Evolutionary conservation across 352 stramenopile species (phyloP).

Genomic region (Elongisporangium undulatum): DNA sequence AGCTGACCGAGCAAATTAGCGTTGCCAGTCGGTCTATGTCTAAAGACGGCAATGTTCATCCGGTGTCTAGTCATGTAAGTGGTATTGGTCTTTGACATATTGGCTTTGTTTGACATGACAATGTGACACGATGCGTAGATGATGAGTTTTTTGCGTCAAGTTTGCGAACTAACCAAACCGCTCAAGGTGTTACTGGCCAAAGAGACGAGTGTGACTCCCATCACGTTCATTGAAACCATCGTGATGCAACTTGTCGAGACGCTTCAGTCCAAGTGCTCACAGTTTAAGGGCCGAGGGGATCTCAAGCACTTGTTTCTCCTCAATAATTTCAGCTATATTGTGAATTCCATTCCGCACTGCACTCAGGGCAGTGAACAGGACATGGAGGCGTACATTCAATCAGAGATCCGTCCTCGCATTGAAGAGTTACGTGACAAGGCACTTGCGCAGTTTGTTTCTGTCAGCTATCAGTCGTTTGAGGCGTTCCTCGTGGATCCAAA

Average conservation of each 20-base stretch:
- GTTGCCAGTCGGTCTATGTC: slow-evolving; percentile 43
- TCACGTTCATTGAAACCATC: slow-evolving; percentile 56
- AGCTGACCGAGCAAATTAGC: slow-evolving; percentile 40
- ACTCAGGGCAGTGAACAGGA: slow-evolving; percentile 27
- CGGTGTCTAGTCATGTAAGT: slow-evolving; percentile 66
- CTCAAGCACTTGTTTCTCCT: slow-evolving; percentile 89
- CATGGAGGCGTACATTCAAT: slow-evolving; percentile 46
- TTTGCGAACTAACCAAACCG: slow-evolving; percentile 63
- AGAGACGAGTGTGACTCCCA: slow-evolving; percentile 41
- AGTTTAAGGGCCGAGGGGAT: slow-evolving; percentile 49
- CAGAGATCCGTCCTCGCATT: slow-evolving; percentile 75
- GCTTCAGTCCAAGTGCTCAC: slow-evolving; percentile 42
- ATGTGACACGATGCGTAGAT: slow-evolving; percentile 23
- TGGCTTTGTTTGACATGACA: background rate
- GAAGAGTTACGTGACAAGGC: slow-evolving; percentile 83
- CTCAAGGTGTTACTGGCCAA: slow-evolving; percentile 52
- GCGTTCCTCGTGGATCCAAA: slow-evolving; percentile 71
- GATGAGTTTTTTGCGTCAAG: slow-evolving; percentile 68
- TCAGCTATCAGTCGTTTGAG: slow-evolving; percentile 68
- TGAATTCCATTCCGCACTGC: slow-evolving; percentile 69
- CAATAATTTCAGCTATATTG: slow-evolving; percentile 92
- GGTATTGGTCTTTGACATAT: background rate
- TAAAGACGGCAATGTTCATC: slow-evolving; percentile 76
- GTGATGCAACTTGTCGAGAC: slow-evolving; percentile 67
- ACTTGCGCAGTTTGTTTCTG: slow-evolving; percentile 77